Base-by-base conservation (phyloP, 257 asterid genomes). In the Rauvolfia tetraphylla region DNA sequence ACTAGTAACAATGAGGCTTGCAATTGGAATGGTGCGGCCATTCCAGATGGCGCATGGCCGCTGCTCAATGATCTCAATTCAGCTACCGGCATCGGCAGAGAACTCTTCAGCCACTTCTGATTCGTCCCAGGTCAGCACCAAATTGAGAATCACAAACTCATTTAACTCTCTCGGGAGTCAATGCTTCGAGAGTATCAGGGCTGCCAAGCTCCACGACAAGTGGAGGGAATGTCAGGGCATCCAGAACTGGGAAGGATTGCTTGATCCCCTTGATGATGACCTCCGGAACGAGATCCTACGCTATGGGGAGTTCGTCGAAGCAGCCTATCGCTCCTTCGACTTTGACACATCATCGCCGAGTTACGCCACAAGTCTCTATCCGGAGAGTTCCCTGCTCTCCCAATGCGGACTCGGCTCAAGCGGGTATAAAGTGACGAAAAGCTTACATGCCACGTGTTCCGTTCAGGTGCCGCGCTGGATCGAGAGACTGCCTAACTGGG, bases 151-250 rank as follows among this genome's bases (percentile, higher is more conserved):
- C 17, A 41, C 46, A 6, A 23, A 15, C 53, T 74, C 82, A 3
- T 63, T 71, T 20, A 77, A 39, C 36, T 15, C 80, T 0, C 33
- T 27, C 9, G 74, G 57, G 33, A 72, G 39, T 63, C 62, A 39
- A 20, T 49, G 68, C 61, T 79, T 54, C 33, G 79, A 79, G n/a
- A 67, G 51, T 15, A 57, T 59, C 27, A 71, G 68, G 41, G 67
- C 25, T 4, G 62, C 61, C 59, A 85, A 81, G 62, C 80, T 87
- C n/a, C 66, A 83, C 1, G 87, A 92, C 5, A 84, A 84, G 29
- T 94, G 98, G 98, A 87, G 67, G 90, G 98, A 94, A 46, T 84
- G 87, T 23, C 98, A 94, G 71, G 97, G 98, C 70, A 79, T 90
- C 89, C 86, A 88, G 89, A 87, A 92, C 44, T 94, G 98, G 98